These are phyloP conservation scores for Colletotrichum karsti DNA, from an alignment of 2,329 filamentous ascomycete genomes.

Conservation along the genomic window DNA sequence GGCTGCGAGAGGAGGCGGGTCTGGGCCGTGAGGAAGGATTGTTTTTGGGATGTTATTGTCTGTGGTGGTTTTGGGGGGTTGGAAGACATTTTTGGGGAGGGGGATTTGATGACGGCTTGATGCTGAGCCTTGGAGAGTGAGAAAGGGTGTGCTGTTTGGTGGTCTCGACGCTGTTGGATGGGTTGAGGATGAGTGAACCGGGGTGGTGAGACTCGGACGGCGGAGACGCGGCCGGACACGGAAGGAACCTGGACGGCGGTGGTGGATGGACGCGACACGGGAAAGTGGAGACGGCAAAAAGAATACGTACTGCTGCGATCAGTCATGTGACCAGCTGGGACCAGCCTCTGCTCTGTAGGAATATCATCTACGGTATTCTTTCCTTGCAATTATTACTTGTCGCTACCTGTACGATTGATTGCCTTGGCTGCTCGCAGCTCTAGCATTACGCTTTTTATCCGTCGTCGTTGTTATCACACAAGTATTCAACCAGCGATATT, in stretches of 20 bases:
- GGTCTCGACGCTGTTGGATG: no score
- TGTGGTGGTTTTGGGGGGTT: slow-evolving; percentile 46
- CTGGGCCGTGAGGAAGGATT: slow-evolving; percentile 69
- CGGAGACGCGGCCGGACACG: neutral
- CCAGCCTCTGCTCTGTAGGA: neutral
- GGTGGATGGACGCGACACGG: neutral
- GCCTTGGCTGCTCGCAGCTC: no score
- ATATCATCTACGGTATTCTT: no score
- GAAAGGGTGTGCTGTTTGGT: no score
- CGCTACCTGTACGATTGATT: no score
- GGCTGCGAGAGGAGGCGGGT: slow-evolving; percentile 70
- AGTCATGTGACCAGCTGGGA: neutral
- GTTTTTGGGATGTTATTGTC: slow-evolving; percentile 70
- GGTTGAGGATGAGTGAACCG: neutral
- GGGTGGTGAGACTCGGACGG: neutral
- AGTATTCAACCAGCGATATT: no score
- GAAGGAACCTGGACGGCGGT: neutral
- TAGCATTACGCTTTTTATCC: no score
- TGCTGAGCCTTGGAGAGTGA: no score
- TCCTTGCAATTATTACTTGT: no score
- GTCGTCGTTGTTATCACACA: no score
- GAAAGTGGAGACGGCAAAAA: neutral
- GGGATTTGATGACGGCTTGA: no score
- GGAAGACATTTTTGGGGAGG: neutral
- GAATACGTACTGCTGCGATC: neutral